phyloP scores from a whole-genome alignment of 169 alveolate genomes.

The Eimeria sp. region DNA sequence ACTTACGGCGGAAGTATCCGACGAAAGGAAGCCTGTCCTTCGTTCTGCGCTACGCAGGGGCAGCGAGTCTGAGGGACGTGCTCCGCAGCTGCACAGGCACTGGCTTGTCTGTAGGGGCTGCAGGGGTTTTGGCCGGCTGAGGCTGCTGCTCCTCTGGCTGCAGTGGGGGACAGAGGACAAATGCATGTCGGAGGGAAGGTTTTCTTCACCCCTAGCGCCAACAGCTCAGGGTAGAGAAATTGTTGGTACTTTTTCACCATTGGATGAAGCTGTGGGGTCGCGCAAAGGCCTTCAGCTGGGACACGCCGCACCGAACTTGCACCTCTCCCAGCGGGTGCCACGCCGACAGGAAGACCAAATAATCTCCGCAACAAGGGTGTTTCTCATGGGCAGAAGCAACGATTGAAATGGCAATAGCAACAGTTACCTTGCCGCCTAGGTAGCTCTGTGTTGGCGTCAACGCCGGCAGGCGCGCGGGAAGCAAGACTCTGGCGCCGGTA shows the following conservation, averaged over 20 bases:
- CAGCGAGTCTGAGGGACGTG: slow-evolving; percentile 34
- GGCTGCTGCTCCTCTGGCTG: neutral
- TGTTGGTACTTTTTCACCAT: neutral
- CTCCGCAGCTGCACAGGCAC: slow-evolving; percentile 36
- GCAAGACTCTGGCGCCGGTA: neutral
- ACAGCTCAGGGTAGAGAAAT: slow-evolving; percentile 16
- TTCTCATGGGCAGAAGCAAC: neutral
- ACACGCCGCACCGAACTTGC: slow-evolving; percentile 17
- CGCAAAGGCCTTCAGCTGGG: slow-evolving; percentile 2
- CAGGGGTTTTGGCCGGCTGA: slow-evolving; percentile 33
- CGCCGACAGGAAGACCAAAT: slow-evolving; percentile 8
- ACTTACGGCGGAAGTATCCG: slow-evolving; percentile 31
- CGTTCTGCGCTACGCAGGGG: slow-evolving; percentile 37
- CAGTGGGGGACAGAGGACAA: slow-evolving; percentile 42
- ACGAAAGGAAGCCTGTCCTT: slow-evolving; percentile 23
- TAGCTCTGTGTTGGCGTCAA: slow-evolving; percentile 22
- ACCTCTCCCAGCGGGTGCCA: slow-evolving; percentile 59
- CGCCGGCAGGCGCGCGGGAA: neutral
- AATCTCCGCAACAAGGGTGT: neutral
- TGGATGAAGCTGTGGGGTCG: neutral
- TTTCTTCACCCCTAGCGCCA: neutral
- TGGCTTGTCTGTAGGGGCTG: slow-evolving; percentile 41
- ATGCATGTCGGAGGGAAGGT: slow-evolving; percentile 78
- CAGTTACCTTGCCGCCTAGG: slow-evolving; percentile 34
- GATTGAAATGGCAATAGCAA: neutral